Conservation (phyloP, 2,329 filamentous ascomycete species). For the Sporothrix phasma region DNA sequence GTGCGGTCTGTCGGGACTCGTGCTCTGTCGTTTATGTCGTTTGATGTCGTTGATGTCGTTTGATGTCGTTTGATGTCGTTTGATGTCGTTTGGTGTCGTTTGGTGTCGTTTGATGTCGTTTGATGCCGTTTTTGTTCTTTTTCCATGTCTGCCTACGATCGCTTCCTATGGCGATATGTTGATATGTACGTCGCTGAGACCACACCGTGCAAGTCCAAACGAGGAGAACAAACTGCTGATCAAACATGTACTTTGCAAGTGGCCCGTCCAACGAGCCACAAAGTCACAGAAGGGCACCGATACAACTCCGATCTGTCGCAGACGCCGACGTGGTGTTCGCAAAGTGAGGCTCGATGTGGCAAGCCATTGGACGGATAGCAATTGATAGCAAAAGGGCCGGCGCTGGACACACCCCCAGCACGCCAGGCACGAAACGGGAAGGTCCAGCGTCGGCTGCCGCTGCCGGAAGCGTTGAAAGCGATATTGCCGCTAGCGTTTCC, state of each 20-base stretch:
- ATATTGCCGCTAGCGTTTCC: constrained; percentile 10
- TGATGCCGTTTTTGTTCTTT: not conserved
- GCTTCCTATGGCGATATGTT: not conserved
- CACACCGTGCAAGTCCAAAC: not conserved
- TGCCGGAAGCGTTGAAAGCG: constrained; percentile 3
- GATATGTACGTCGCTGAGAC: not conserved
- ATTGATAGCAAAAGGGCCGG: not conserved
- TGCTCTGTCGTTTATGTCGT: too few relatives aligned
- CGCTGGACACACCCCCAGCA: not conserved
- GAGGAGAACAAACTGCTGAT: not conserved
- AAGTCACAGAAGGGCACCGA: not conserved
- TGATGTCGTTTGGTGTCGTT: too few relatives aligned
- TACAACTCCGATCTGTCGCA: not conserved
- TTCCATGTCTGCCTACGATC: not conserved
- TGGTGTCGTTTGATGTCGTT: not conserved
- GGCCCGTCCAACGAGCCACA: not conserved
- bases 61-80: too few relatives aligned
- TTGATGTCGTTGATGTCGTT: too few relatives aligned
- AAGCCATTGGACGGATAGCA: not conserved
- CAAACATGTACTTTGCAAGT: not conserved
- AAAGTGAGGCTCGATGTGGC: not conserved
- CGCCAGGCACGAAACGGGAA: constrained; percentile 7
- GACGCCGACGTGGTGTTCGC: not conserved
- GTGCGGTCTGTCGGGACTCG: too few relatives aligned
- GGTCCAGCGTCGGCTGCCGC: not conserved